These are phyloP conservation scores for Boletus speciosus DNA, from an alignment of 768 basidiomycete species.

Conservation along the genomic window DNA sequence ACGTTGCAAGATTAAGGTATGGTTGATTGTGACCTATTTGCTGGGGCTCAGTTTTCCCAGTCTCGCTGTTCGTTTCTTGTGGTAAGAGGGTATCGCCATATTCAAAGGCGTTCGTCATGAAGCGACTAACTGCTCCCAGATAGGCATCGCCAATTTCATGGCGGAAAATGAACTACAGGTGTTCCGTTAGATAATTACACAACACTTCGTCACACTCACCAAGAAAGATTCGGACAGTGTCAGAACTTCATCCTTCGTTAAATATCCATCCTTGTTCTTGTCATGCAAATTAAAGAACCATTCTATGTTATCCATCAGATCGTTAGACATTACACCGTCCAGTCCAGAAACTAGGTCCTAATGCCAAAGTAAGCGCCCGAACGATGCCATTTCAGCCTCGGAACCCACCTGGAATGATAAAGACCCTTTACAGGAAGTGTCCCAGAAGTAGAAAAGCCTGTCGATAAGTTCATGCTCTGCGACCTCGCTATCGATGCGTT, in stretches of 20 bases:
- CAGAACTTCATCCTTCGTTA: conserved; percentile 95
- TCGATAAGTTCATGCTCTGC: conserved; percentile 97
- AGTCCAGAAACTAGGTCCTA: conserved; percentile 89
- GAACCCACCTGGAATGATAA: conserved; percentile 78
- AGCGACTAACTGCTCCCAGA: conserved; percentile 91
- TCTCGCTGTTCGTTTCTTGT: conserved; percentile 29
- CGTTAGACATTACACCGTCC: conserved; percentile 91
- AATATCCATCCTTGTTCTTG: conserved; percentile 91
- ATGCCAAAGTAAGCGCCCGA: conserved; percentile 5
- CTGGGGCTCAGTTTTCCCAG: conserved; percentile 41
- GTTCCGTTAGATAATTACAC: conserved; percentile 2
- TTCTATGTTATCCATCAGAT: conserved; percentile 97
- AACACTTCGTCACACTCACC: conserved; percentile 37
- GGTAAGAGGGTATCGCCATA: conserved; percentile 93
- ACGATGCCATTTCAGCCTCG: background rate
- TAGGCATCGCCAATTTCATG: conserved; percentile 96
- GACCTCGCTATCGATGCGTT: conserved; percentile 84
- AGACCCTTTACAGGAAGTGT: conserved; percentile 73
- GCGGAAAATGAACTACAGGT: conserved; percentile 91
- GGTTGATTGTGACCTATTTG: conserved; percentile 74
- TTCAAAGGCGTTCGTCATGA: conserved; percentile 98
- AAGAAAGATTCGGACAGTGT: conserved; percentile 92
- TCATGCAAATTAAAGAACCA: conserved; percentile 98
- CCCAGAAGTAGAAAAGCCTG: conserved; percentile 93
- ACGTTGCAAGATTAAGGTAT: conserved; percentile 90